Evolutionary conservation across 129 eudicot genomes (phyloP).

Genomic region (Flaveria sonorensis): DNA sequence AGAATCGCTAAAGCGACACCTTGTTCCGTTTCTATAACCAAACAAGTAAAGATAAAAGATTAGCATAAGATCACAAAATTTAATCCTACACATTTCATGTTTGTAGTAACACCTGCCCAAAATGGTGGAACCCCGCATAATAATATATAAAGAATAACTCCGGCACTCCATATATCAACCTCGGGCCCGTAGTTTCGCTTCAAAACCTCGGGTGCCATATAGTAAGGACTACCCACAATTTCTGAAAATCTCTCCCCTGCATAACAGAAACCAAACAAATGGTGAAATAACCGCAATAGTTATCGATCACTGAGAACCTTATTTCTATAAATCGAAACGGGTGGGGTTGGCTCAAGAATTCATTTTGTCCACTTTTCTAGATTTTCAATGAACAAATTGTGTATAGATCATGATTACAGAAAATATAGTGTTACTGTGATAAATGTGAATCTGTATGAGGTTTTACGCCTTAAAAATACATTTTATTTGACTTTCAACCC

Average conservation of each 20-base stretch:
- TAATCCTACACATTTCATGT: background rate
- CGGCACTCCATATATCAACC: conserved; percentile 95
- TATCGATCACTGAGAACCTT: background rate
- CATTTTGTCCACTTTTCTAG: background rate
- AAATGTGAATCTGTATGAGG: background rate
- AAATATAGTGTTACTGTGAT: background rate
- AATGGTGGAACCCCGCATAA: conserved; percentile 98
- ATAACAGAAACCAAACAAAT: background rate
- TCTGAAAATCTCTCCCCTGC: conserved; percentile 88
- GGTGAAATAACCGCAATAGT: background rate
- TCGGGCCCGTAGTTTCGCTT: conserved; percentile 87
- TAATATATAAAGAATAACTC: conserved; percentile 87
- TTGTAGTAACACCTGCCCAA: conserved; percentile 79
- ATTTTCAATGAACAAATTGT: background rate
- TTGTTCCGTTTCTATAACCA: conserved; percentile 81
- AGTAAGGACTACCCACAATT: conserved; percentile 98
- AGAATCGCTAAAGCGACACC: conserved; percentile 92
- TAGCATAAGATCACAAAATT: background rate
- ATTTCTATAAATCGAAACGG: background rate
- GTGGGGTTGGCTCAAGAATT: background rate
- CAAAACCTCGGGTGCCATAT: conserved; percentile 92
- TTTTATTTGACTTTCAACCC: background rate
- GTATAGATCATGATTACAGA: background rate
- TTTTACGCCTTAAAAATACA: background rate
- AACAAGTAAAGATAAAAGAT: background rate